A percentile compares a stretch with the other conserved stretches of the same genome.
Conservation (phyloP, 1,139 yeast species). For the Diutina mesorugosa region DNA sequence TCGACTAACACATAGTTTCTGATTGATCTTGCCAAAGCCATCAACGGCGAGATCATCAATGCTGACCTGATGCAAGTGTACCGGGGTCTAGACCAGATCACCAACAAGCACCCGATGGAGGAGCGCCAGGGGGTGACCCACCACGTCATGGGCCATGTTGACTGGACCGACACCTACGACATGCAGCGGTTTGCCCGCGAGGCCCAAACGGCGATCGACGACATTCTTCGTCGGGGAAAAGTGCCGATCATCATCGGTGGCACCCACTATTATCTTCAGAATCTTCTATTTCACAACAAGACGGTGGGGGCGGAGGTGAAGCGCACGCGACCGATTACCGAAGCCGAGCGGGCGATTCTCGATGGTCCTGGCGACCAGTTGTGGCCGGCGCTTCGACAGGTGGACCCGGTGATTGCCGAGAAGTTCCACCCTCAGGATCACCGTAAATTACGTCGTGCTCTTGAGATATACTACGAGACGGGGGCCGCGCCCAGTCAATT, state of each 20-base stretch:
- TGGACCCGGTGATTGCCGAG: conserved; percentile 63
- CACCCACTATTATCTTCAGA: conserved; percentile 83
- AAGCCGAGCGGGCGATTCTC: conserved; percentile 33
- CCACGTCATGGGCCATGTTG: conserved; percentile 76
- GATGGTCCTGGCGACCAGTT: conserved; percentile 44
- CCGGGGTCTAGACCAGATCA: conserved; percentile 54
- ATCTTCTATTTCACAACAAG: conserved; percentile 58
- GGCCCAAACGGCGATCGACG: conserved; percentile 45
- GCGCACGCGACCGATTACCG: conserved; percentile 12
- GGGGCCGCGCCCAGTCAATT: conserved; percentile 59
- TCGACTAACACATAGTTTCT: conserved; percentile 28
- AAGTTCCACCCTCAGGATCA: conserved; percentile 90
- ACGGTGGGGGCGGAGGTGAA: conserved; percentile 26
- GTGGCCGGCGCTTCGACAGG: conserved; percentile 28
- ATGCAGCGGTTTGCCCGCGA: conserved; percentile 74
- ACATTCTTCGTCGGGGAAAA: conserved; percentile 58
- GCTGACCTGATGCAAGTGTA: conserved; percentile 98
- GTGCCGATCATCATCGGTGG: conserved; percentile 91
- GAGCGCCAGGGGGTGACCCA: conserved; percentile 70
- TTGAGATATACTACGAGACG: conserved; percentile 65
- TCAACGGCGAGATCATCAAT: conserved; percentile 84
- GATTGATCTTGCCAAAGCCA: conserved; percentile 63
- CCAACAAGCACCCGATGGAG: conserved; percentile 79
- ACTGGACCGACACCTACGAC: conserved; percentile 71
- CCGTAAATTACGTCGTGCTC: conserved; percentile 64